A percentile compares a stretch with the other conserved stretches of the same genome.
Conservation (phyloP, 257 asterid species). For the Thymus mandschuricus region DNA sequence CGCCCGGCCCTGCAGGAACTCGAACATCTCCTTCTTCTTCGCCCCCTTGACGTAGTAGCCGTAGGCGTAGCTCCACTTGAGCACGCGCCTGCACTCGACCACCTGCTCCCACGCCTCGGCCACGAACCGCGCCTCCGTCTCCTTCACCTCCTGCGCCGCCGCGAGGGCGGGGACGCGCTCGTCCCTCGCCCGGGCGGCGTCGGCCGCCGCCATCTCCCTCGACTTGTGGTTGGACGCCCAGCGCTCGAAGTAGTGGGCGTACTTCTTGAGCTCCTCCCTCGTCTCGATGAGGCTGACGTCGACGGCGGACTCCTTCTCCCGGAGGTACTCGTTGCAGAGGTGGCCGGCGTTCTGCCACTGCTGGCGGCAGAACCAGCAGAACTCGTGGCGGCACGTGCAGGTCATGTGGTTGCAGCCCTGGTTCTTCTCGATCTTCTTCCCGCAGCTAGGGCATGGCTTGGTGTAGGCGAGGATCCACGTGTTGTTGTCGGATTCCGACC, state of each 20-base stretch:
- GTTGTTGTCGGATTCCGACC: constrained; percentile 33
- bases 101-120: constrained; percentile 56
- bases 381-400: constrained; percentile 32
- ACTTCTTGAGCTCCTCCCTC: constrained; percentile 18
- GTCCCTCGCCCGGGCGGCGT: neutral
- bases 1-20: constrained; percentile 49
- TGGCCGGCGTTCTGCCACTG: neutral
- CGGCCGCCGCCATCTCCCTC: constrained; percentile 29
- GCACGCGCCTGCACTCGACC: constrained; percentile 50
- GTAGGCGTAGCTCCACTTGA: constrained; percentile 51
- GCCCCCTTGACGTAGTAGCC: constrained; percentile 38
- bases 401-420: constrained; percentile 47
- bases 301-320: constrained; percentile 16
- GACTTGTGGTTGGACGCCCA: constrained; percentile 38
- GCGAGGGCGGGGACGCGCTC: constrained; percentile 18
- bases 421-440: constrained; percentile 37
- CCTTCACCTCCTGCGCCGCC: neutral
- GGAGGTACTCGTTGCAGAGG: neutral
- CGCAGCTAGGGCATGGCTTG: constrained; percentile 51
- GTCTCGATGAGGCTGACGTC: neutral
- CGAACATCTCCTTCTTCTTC: constrained; percentile 32
- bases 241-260: constrained; percentile 42
- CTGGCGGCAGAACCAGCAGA: constrained; percentile 41
- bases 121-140: constrained; percentile 14
- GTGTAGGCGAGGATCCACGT: constrained; percentile 40